Evolutionary conservation across 306 rosid species (phyloP).

Genomic region (Sophora flavescens): DNA sequence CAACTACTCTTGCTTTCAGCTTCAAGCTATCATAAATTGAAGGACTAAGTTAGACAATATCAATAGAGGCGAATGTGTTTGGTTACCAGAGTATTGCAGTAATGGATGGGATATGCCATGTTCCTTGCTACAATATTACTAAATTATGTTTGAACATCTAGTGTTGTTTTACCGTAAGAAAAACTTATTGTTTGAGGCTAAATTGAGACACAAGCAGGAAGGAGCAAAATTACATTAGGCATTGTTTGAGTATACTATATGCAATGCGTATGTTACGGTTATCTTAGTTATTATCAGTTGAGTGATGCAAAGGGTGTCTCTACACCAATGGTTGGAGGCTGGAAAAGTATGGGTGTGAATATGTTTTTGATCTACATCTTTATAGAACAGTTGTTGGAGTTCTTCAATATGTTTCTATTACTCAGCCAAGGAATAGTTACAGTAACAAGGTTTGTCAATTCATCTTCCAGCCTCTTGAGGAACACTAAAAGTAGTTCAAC

Average conservation of each 20-base stretch:
- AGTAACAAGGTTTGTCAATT: no score
- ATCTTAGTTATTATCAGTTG: no score
- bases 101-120: not conserved
- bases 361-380: no score
- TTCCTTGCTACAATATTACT: not conserved
- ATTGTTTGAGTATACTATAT: not conserved
- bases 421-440: no score
- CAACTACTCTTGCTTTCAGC: not conserved
- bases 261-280: not conserved
- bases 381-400: no score
- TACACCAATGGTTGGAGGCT: no score
- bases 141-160: slow-evolving; percentile 25
- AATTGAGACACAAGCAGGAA: not conserved
- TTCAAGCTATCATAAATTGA: slow-evolving; percentile 12
- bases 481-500: no score
- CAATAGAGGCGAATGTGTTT: slow-evolving; percentile 3
- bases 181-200: not conserved
- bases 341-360: no score
- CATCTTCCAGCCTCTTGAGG: no score
- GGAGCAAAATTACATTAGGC: not conserved
- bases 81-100: not conserved
- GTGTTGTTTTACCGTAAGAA: slow-evolving; percentile 20
- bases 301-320: no score
- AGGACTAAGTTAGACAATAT: not conserved
- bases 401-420: no score